Base-by-base conservation (phyloP, 768 basidiomycete species). In the Termitomyces titanicus region DNA sequence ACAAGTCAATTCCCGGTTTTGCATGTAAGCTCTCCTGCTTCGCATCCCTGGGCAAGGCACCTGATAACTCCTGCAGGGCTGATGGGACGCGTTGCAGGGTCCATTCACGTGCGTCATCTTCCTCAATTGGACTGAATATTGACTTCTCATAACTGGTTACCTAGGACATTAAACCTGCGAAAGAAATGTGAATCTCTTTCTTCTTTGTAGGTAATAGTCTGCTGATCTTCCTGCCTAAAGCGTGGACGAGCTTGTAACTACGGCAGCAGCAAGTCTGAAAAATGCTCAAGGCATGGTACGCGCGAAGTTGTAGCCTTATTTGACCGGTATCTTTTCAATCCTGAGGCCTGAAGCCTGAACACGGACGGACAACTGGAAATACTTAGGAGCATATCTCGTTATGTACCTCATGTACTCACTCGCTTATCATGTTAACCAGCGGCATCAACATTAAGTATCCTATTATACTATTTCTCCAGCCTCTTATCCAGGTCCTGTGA, bases 101-200 rank as follows among this genome's bases (percentile, higher is more conserved):
- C 85, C 22, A 86, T 91, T 57, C 75, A 81, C 47, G 83, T 82
- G 55, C 44, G 79, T 48, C 15, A 18, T 27, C 15, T n/a, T 33
- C 33, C 22, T 44, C 40, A n/a, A n/a, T n/a, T n/a, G n/a, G n/a
- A n/a, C n/a, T n/a, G n/a, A n/a, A n/a, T n/a, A n/a, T n/a, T n/a
- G n/a, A n/a, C n/a, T n/a, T n/a, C n/a, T n/a, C n/a, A n/a, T n/a
- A n/a, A n/a, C n/a, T n/a, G n/a, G n/a, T n/a, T n/a, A n/a, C n/a
- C n/a, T 17, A 84, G 82, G 89, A 92, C 42, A 83, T 95, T 66
- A 88, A 90, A 66, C 86, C 92, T 1, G 94, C 93, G 5, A 89
- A 86, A 68, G 81, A 82, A 55, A 95, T 95, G 88, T 89, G 62
- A 68, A 85, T n/a, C 22, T 38, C 18, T 49, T 53, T 25, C 8